phyloP scores from a whole-genome alignment of 257 asterid species.

The Solanum virginianum region DNA sequence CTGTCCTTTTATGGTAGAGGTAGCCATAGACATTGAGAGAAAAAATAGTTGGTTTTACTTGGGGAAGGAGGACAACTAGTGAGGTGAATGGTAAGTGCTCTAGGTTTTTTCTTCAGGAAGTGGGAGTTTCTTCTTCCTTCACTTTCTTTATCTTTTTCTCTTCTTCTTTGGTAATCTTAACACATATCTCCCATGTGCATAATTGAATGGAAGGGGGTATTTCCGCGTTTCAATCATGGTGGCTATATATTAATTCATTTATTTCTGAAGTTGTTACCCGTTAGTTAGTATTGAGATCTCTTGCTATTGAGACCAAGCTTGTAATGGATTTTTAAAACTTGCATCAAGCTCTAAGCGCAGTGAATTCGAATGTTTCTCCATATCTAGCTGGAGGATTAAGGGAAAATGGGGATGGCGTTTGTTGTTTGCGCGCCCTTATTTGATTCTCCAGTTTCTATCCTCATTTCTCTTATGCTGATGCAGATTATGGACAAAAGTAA shows the following conservation, averaged over 20 bases:
- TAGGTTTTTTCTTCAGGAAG: not conserved
- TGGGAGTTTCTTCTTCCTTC: not conserved
- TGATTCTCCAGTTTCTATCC: slow-evolving; percentile 1
- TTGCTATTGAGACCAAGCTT: not conserved
- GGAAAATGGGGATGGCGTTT: not conserved
- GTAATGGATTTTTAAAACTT: not conserved
- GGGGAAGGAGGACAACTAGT: not conserved
- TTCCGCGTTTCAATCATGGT: not conserved
- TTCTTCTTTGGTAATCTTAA: not conserved
- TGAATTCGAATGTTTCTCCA: not conserved
- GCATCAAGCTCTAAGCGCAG: not conserved
- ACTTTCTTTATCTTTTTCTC: not conserved
- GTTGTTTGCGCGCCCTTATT: not conserved
- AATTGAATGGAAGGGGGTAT: not conserved
- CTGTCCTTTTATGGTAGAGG: not conserved
- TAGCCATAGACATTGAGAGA: not conserved
- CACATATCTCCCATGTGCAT: not conserved
- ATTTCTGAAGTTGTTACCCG: not conserved
- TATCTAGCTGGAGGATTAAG: not conserved
- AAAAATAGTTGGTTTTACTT: not conserved
- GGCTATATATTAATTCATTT: not conserved
- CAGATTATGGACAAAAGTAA: slow-evolving; percentile 93
- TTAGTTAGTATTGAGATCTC: not conserved
- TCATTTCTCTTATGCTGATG: slow-evolving; percentile 26
- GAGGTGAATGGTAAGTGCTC: not conserved